Percentiles rank a stretch among this genome's conserved stretches.
phyloP scores from a whole-genome alignment of 306 rosid species.

The Cicer bijugum region DNA sequence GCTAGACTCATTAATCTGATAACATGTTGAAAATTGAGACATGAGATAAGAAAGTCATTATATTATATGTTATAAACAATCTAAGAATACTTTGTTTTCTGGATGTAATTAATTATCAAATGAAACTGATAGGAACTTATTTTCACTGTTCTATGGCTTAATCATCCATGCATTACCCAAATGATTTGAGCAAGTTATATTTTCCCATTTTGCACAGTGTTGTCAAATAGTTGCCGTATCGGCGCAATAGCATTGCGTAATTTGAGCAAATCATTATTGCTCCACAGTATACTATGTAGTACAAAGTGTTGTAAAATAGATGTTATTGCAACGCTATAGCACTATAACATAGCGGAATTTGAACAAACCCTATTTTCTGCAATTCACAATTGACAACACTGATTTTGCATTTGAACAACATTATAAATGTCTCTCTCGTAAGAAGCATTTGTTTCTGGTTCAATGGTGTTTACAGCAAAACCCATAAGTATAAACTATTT shows the following conservation, averaged over 20 bases:
- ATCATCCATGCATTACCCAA: not conserved
- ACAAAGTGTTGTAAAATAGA: too few species aligned
- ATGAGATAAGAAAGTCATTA: not conserved
- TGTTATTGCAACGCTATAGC: too few species aligned
- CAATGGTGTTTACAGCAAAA: constrained; percentile 67
- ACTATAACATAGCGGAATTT: too few species aligned
- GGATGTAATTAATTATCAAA: not conserved
- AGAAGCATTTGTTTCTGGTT: constrained; percentile 72
- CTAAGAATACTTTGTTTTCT: not conserved
- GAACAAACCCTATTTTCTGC: too few species aligned
- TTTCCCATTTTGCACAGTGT: not conserved
- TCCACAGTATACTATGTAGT: too few species aligned
- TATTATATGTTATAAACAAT: not conserved
- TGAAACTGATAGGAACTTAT: not conserved
- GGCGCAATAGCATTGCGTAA: too few species aligned
- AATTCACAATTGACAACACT: constrained; percentile 42
- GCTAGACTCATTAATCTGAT: not conserved
- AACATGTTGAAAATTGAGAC: not conserved
- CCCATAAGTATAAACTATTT: constrained; percentile 41
- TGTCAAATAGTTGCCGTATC: too few species aligned
- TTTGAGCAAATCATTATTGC: too few species aligned
- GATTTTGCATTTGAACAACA: constrained; percentile 60
- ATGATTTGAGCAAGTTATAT: not conserved
- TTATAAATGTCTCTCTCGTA: constrained; percentile 85
- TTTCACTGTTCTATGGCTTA: not conserved